These are phyloP conservation scores for Starmerella powellii DNA, from an alignment of 805 yeast species.

Conservation along the genomic window DNA sequence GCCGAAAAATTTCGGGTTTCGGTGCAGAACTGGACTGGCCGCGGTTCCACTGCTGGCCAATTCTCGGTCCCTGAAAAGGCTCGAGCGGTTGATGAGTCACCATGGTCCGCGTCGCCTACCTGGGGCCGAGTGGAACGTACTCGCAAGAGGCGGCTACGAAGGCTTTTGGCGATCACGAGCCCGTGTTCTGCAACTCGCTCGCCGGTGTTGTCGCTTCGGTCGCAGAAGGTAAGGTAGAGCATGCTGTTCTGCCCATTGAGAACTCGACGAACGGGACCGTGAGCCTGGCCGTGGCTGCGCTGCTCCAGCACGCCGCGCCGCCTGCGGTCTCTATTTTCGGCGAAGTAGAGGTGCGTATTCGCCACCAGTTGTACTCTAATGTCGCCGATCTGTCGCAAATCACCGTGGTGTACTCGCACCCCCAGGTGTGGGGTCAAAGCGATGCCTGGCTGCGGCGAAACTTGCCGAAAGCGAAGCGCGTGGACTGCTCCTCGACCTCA, in stretches of 20 bases:
- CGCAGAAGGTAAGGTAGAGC: conserved; percentile 40
- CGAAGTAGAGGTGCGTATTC: conserved; percentile 72
- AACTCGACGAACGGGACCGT: conserved; percentile 95
- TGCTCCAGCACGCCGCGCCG: conserved; percentile 32
- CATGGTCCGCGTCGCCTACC: conserved; percentile 38
- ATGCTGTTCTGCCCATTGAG: conserved; percentile 78
- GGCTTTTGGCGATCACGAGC: conserved; percentile 16
- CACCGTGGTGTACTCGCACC: conserved; percentile 68
- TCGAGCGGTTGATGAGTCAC: background rate
- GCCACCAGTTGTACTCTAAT: conserved; percentile 56
- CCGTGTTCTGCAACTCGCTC: conserved; percentile 23
- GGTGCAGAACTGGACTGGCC: no score
- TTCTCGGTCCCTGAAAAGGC: no score
- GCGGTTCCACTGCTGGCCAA: no score
- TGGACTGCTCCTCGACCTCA: conserved; percentile 72
- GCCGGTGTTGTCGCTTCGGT: conserved; percentile 53
- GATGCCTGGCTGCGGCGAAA: conserved; percentile 39
- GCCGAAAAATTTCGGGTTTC: no score
- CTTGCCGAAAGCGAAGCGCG: conserved; percentile 33
- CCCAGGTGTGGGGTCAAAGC: conserved; percentile 97
- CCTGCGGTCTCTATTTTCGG: conserved; percentile 45
- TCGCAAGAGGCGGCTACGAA: conserved; percentile 59
- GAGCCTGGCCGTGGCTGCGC: conserved; percentile 66
- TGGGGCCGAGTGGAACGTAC: conserved; percentile 89
- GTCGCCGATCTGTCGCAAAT: conserved; percentile 35